These are phyloP conservation scores for Ampelomyces quisqualis DNA, from an alignment of 2,329 filamentous ascomycete genomes.

Conservation along the genomic window DNA sequence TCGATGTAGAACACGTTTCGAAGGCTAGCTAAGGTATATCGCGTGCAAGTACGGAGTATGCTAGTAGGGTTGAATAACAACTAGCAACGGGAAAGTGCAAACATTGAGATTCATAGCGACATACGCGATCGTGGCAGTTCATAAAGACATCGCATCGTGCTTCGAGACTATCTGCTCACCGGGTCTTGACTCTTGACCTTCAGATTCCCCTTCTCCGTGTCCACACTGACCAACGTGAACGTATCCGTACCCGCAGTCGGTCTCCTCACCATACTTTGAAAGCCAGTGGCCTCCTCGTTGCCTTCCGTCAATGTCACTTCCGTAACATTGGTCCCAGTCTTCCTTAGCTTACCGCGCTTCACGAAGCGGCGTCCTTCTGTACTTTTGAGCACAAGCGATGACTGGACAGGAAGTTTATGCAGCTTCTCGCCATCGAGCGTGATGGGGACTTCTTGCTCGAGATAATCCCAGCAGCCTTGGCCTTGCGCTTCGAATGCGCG, in stretches of 20 bases:
- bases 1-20: no score
- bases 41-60: no score
- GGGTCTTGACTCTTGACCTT: background rate
- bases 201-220: background rate
- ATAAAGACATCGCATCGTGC: no score
- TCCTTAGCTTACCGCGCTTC: background rate
- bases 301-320: background rate
- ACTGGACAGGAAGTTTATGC: conserved; percentile 1
- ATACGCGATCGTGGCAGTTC: no score
- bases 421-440: conserved; percentile 1
- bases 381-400: background rate
- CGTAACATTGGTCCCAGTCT: background rate
- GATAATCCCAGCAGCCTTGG: conserved; percentile 2
- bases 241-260: conserved; percentile 2
- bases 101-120: no score
- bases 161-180: no score
- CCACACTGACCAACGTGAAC: conserved; percentile 2
- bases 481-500: conserved; percentile 19
- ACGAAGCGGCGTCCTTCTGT: background rate
- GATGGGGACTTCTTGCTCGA: conserved; percentile 5
- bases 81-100: no score
- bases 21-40: no score
- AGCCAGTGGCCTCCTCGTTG: background rate
- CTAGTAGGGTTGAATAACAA: no score
- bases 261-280: background rate